Conservation (phyloP, 768 basidiomycete species). For the Boletus pseudo-olivaceus region DNA sequence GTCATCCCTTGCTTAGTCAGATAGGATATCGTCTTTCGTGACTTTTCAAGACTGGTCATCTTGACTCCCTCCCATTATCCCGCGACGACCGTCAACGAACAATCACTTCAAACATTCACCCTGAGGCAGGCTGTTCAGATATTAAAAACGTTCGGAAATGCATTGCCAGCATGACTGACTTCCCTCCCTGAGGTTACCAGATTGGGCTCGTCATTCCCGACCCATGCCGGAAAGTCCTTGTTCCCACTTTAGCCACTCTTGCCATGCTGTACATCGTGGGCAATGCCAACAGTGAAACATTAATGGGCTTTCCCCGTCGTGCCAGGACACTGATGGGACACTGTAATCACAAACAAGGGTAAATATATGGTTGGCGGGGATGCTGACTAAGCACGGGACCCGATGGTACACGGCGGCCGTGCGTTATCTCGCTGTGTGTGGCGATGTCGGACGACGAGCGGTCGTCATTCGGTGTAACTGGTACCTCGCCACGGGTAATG, state of each 20-base stretch:
- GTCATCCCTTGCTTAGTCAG: conserved; percentile 21
- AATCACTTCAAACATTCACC: neutral
- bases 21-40: neutral
- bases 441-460: neutral
- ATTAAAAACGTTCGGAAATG: conserved; percentile 10
- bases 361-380: too few species aligned
- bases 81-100: too few species aligned
- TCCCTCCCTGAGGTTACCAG: neutral
- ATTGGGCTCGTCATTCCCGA: neutral
- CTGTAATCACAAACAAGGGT: too few species aligned
- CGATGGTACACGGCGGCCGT: neutral
- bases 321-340: too few species aligned
- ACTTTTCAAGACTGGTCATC: too few species aligned
- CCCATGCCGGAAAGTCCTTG: neutral
- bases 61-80: too few species aligned
- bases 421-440: neutral
- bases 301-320: neutral
- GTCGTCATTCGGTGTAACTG: neutral
- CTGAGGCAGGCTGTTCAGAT: neutral
- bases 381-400: neutral
- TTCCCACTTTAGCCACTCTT: neutral
- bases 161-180: neutral
- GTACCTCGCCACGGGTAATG: neutral
- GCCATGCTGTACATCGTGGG: neutral
- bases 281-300: neutral